Base-by-base conservation (phyloP, 352 stramenopile genomes). In the Globisporangium heterothallicum region DNA sequence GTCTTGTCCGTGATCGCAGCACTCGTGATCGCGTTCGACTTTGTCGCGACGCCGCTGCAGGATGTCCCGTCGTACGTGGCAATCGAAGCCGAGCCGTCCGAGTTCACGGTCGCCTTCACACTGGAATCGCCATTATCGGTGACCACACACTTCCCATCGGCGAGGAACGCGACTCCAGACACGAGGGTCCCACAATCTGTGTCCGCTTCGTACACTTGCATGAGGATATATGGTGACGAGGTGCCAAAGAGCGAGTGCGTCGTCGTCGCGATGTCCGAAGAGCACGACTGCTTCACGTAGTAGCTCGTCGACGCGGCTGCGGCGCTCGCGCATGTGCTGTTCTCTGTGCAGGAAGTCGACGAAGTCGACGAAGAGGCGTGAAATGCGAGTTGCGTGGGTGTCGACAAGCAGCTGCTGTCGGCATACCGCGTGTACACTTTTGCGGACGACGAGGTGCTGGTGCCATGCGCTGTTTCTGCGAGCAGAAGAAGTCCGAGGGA, bases 111-210 rank as follows among this genome's bases (percentile, higher is more conserved):
- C 1, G 69, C 72, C 9, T 57, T 59, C 30, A 84, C 44, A 26
- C 64, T 80, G 19, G 70, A 78, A 3, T 43, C 43, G 16, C 61
- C 60, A 35, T 74, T 74, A 48, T 80, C 67, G 1, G 62, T 64
- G 13, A 56, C 49, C n/a, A 80, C 49, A 36, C 70, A 84, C 26
- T 60, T 74, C 1, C 56, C 62, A 25, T 80, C 70, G 3, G 67
- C 70, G 6, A 71, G 42, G 47, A 77, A 78, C 7, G 64, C 70
- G 12, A 64, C 62, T 8, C 61, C 59, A 4, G 70, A 76, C 12
- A 68, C 51, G 2, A 78, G 49, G n/a, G 61, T 64, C 0, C 42
- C 42, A 32, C 66, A 78, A 14, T 12, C 43, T 3, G 9, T 44
- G 6, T 54, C 53, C 0, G 54, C 58, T 18, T 68, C 42, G 54